phyloP scores from a whole-genome alignment of 495 filamentous ascomycete species.

The Penicillium herquei region DNA sequence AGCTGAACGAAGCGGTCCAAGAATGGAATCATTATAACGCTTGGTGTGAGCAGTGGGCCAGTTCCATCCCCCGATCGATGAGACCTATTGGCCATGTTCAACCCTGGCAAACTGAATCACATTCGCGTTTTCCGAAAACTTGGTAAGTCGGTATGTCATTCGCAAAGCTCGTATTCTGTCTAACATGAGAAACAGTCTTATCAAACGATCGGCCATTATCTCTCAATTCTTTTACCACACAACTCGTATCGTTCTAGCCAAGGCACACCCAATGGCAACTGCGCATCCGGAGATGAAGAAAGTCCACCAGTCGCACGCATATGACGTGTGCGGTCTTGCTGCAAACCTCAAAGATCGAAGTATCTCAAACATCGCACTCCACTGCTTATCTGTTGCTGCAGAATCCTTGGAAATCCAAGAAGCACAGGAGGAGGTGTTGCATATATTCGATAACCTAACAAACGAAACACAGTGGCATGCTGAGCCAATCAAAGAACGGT shows the following conservation, averaged over 20 bases:
- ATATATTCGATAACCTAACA: constrained; percentile 71
- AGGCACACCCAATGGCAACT: constrained; percentile 68
- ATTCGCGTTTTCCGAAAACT: constrained; percentile 81
- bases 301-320: constrained; percentile 67
- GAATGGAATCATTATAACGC: constrained; percentile 76
- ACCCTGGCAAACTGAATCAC: constrained; percentile 62
- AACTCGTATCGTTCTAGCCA: constrained; percentile 73
- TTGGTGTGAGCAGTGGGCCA: constrained; percentile 80
- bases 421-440: constrained; percentile 82
- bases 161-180: background rate
- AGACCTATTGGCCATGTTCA: constrained; percentile 76
- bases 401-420: constrained; percentile 63
- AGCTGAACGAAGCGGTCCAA: constrained; percentile 60
- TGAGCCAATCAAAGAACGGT: constrained; percentile 61
- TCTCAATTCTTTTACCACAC: constrained; percentile 92
- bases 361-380: constrained; percentile 72
- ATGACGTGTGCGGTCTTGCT: constrained; percentile 82
- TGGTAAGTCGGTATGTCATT: constrained; percentile 57
- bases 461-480: constrained; percentile 77
- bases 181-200: constrained; percentile 56
- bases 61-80: constrained; percentile 78
- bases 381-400: constrained; percentile 76
- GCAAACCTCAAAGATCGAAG: constrained; percentile 80
- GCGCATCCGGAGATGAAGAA: constrained; percentile 62
- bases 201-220: constrained; percentile 76